Base-by-base conservation (phyloP, 257 asterid species). In the Scutellaria minor region DNA sequence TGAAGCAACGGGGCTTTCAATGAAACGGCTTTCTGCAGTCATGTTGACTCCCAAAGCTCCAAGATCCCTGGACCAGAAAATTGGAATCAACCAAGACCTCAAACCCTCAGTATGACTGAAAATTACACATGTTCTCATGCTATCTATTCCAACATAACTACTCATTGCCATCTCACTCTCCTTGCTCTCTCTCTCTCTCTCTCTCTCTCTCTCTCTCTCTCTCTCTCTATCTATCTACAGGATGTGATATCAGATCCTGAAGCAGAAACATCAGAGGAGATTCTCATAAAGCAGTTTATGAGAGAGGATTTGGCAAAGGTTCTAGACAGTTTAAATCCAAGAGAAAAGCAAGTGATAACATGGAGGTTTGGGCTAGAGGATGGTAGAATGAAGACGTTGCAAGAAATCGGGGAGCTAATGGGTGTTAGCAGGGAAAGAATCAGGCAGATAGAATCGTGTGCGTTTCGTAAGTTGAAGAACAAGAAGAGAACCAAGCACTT, bases 361-460 rank as follows among this genome's bases (percentile, higher is more conserved):
- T 86, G 88, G 96, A 82, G 98, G 64, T 94, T 83, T n/a, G 97
- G 98, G 37, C 78, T 94, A 44, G 91, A 72, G 52, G 97, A 94
- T 40, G 97, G 96, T 45, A 85, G 95, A 78, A 84, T 84, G 90
- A 91, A 85, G 83, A 86, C 98, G 0, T 75, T 94, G 85, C 97
- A 89, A 81, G 98, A 94, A 78, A 94, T 94, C 9, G 98, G 98
- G 75, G 97, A 91, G 80, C 75, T 85, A 24, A 87, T 91, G 96
- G 90, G 92, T 5, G 99, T 94, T 60, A 91, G 97, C 85, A 77
- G 97, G 73, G 99, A 94, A 75, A 91, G 97, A 82, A 83, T 94
- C 65, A 75, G 97, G 53, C 99, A 94, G 80, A 86, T 94, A 64
- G 99, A 91, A 80, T 80, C 96, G 0, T 75, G 88, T 47, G 97